phyloP scores from a whole-genome alignment of 1,284 basidiomycete species.

The Tilletia walkeri region DNA sequence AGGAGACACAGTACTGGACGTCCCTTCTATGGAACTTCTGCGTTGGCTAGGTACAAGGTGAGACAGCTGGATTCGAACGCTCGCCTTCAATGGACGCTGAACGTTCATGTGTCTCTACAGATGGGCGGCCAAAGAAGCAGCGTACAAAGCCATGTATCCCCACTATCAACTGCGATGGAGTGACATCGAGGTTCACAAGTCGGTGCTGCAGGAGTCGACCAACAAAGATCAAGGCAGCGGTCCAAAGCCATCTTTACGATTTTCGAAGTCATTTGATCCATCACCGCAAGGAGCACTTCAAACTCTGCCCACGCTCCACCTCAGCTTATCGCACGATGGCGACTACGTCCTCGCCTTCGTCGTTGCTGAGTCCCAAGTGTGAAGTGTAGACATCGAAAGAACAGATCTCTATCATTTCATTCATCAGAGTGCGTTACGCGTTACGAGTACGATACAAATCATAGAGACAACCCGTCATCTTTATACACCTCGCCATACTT shows the following conservation, averaged over 20 bases:
- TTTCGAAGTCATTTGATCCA: no score
- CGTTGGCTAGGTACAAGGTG: conserved; percentile 24
- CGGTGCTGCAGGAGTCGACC: neutral
- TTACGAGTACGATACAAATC: no score
- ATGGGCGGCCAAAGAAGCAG: conserved; percentile 73
- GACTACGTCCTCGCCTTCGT: conserved; percentile 77
- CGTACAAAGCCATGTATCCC: conserved; percentile 81
- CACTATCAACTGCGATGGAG: conserved; percentile 70
- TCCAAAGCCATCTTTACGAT: neutral
- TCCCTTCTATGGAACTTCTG: conserved; percentile 16
- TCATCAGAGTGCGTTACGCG: neutral
- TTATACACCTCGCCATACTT: no score
- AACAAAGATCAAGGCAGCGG: neutral
- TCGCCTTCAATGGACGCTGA: conserved; percentile 19
- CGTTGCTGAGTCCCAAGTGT: conserved; percentile 61
- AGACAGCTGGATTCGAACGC: neutral
- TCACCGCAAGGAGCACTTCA: no score
- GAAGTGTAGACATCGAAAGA: neutral
- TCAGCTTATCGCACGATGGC: conserved; percentile 79
- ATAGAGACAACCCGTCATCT: no score
- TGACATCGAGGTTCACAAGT: conserved; percentile 60
- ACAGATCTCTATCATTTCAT: neutral
- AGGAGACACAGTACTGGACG: neutral
- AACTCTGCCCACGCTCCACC: conserved; percentile 58
- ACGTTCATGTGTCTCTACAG: conserved; percentile 28